These are phyloP conservation scores for Casuarina glauca DNA, from an alignment of 306 rosid genomes.

Conservation along the genomic window DNA sequence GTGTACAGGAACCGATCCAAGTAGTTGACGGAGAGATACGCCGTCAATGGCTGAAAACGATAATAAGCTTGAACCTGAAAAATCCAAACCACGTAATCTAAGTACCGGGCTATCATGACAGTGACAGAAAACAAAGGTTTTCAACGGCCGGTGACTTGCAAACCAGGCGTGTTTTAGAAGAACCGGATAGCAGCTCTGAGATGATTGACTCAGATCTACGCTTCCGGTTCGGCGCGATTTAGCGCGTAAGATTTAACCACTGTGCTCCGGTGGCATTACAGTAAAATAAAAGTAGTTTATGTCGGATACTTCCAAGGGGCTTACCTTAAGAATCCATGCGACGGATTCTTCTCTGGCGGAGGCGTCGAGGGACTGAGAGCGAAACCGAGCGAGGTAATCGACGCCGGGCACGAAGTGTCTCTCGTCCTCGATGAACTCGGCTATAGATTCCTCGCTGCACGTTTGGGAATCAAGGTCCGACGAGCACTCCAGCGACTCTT, in stretches of 20 bases:
- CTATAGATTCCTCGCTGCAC: conserved; percentile 63
- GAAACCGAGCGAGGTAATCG: conserved; percentile 63
- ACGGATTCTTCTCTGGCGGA: conserved; percentile 76
- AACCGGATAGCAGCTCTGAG: conserved; percentile 9
- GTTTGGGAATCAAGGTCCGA: conserved; percentile 54
- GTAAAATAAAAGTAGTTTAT: conserved; percentile 35
- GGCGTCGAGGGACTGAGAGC: conserved; percentile 63
- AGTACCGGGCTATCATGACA: too few relatives aligned
- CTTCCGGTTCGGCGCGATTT: conserved; percentile 19
- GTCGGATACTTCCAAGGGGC: conserved; percentile 6
- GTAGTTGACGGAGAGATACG: conserved; percentile 92
- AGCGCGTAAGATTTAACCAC: conserved; percentile 4
- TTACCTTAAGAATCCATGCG: conserved; percentile 98
- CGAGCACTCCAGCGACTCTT: conserved; percentile 61
- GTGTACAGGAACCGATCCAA: conserved; percentile 85
- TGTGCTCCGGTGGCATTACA: conserved; percentile 29
- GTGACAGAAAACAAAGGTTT: too few relatives aligned
- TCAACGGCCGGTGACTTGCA: too few relatives aligned
- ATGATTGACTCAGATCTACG: conserved; percentile 32
- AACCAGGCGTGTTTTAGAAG: neutral
- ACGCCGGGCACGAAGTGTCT: conserved; percentile 72
- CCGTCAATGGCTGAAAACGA: conserved; percentile 88
- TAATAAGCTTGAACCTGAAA: conserved; percentile 70
- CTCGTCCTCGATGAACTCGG: conserved; percentile 80
- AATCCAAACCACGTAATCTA: neutral